Evolutionary conservation across 2,329 filamentous ascomycete genomes (phyloP).

Genomic region (Aspergillus transmontanensis): DNA sequence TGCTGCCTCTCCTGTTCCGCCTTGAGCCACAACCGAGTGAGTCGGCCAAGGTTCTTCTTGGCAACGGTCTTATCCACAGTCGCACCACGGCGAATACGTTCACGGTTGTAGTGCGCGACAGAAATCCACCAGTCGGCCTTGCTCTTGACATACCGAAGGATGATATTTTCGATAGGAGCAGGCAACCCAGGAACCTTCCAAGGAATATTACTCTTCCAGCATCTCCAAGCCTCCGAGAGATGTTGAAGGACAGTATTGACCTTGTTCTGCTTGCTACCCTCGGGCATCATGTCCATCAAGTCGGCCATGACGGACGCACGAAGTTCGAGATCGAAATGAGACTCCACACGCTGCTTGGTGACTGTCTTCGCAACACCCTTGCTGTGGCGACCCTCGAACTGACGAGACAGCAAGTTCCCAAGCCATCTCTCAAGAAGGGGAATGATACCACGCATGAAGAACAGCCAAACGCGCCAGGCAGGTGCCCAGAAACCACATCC

Average conservation of each 20-base stretch:
- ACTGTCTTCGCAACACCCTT: constrained; percentile 99
- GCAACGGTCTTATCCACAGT: constrained; percentile 99
- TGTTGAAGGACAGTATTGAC: constrained; percentile 97
- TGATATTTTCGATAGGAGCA: constrained; percentile 97
- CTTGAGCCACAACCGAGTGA: constrained; percentile 96
- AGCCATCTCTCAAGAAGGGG: constrained; percentile 96
- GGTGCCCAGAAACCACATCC: constrained; percentile 99
- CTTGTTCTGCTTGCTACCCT: constrained; percentile 99
- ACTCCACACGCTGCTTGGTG: constrained; percentile 98
- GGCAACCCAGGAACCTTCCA: constrained; percentile 98
- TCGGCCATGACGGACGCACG: constrained; percentile 98
- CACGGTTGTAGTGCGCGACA: constrained; percentile 97
- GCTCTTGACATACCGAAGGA: constrained; percentile 96
- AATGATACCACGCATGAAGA: constrained; percentile 99
- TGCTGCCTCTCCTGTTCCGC: constrained; percentile 97
- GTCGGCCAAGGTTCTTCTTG: constrained; percentile 95
- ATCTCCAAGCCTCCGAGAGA: constrained; percentile 96
- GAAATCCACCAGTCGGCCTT: constrained; percentile 99
- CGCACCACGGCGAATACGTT: constrained; percentile 92
- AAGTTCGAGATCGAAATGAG: constrained; percentile 95
- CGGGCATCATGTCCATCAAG: constrained; percentile 99
- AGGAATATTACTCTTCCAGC: constrained; percentile 99
- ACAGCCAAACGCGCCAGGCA: constrained; percentile 97
- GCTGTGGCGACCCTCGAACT: constrained; percentile 97
- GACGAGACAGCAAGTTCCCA: constrained; percentile 91